Base-by-base conservation (phyloP, 106 monocot species). In the Dioscorea zingiberensis region DNA sequence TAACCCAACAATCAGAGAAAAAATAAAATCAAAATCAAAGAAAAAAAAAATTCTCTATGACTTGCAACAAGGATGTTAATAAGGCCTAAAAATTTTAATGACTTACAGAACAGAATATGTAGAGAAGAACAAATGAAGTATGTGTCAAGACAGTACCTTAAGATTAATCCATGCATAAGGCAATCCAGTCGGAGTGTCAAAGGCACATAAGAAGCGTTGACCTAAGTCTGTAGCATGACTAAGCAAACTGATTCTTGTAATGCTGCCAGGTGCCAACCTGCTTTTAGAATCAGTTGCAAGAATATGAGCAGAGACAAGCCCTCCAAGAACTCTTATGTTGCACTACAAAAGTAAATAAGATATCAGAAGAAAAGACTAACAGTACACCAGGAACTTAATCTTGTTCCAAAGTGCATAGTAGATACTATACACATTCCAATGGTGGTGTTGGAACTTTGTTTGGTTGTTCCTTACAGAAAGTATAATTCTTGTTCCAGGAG, bases 271-370 rank as follows among this genome's bases (percentile, higher is more conserved):
- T 59, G 24, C 22, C 47, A 90, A 77, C 72, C 67, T 78, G 71
- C 71, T 89, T 69, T 70, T 74, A 77, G 84, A 81, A 71, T 90
- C 87, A 49, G 86, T 76, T 61, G 94, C 94, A 60, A 90, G 73
- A 77, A 94, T 84, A 84, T 94, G 94, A 59, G 90, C 90, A 75
- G 94, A 94, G 67, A 94, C 71, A 90, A 94, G 86, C 63, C 94
- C 94, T 51, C 94, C 94, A 67, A 94, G 90, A 80, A 94, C 82
- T 82, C 94, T 79, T 90, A 94, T 94, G 77, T 94, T 94, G 79
- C 89, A 87, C 94, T 94, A 75, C 64, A 89, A 66, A 78, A 58
- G 74, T 58, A 70, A n/a, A 38, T 10, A 22, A 78, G 51, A 74
- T 76, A 58, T 68, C 30, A 46, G 45, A 57, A 30, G 66, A 76